Percentiles rank a stretch among this genome's conserved stretches.
Conservation (phyloP, 768 basidiomycete species). For the Lactarius indigo region DNA sequence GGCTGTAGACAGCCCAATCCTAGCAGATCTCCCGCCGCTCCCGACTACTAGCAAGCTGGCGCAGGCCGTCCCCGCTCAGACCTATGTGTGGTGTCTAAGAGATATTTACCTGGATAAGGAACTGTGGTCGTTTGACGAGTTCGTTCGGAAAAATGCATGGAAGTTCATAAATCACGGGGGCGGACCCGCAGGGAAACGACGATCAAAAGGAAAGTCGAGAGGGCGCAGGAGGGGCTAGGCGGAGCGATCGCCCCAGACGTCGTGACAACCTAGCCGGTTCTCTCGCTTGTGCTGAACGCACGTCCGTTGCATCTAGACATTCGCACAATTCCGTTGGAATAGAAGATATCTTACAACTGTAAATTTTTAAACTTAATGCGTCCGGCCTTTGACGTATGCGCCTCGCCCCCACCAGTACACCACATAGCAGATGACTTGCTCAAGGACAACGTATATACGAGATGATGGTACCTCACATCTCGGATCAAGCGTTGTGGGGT, state of each 20-base stretch:
- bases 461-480: slow-evolving; percentile 64
- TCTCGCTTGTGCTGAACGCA: neutral
- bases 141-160: slow-evolving; percentile 69
- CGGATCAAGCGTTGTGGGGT: slow-evolving; percentile 81
- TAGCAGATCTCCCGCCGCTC: slow-evolving; percentile 41
- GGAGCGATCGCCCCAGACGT: neutral
- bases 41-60: slow-evolving; percentile 37
- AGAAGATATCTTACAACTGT: slow-evolving; percentile 34
- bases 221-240: slow-evolving; percentile 33
- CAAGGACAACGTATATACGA: slow-evolving; percentile 1
- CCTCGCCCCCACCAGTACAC: slow-evolving; percentile 84
- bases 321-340: neutral
- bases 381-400: slow-evolving; percentile 83
- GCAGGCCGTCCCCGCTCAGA: slow-evolving; percentile 47
- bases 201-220: slow-evolving; percentile 52
- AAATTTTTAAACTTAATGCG: slow-evolving; percentile 87
- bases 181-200: slow-evolving; percentile 33
- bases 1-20: slow-evolving; percentile 33
- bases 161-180: slow-evolving; percentile 59
- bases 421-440: slow-evolving; percentile 34
- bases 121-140: slow-evolving; percentile 79
- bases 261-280: neutral
- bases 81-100: slow-evolving; percentile 64
- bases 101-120: slow-evolving; percentile 46
- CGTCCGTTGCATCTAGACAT: neutral